A percentile compares a stretch with the other conserved stretches of the same genome.
These are phyloP conservation scores for Hyaloperonospora brassicae DNA, from an alignment of 352 stramenopile species.

Conservation along the genomic window DNA sequence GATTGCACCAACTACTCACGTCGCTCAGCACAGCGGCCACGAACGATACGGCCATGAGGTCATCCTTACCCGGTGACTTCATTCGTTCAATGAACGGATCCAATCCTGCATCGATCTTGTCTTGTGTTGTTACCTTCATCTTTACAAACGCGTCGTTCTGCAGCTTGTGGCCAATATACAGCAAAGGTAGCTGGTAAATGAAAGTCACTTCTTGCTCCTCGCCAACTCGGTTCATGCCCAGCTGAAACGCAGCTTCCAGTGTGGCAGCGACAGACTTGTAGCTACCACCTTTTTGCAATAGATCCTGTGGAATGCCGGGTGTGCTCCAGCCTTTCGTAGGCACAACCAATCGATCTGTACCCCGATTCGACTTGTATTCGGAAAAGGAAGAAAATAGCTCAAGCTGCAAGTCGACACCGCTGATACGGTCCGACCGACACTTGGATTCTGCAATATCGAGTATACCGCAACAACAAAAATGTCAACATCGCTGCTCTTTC, in stretches of 20 bases:
- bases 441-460: conserved; percentile 22
- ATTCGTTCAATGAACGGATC: conserved; percentile 53
- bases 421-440: conserved; percentile 32
- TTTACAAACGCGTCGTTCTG: conserved; percentile 38
- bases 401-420: conserved; percentile 38
- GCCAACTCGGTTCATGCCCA: conserved; percentile 29
- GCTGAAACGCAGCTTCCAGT: conserved; percentile 45
- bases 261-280: conserved; percentile 28
- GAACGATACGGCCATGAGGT: conserved; percentile 61
- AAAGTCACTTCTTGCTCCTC: conserved; percentile 48
- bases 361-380: conserved; percentile 37
- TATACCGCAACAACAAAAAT: not conserved
- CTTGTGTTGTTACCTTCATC: conserved; percentile 21
- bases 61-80: conserved; percentile 42
- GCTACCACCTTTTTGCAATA: conserved; percentile 29
- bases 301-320: conserved; percentile 31
- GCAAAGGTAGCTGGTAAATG: conserved; percentile 43
- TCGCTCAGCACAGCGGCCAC: conserved; percentile 60
- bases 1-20: conserved; percentile 49
- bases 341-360: conserved; percentile 31
- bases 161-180: conserved; percentile 44
- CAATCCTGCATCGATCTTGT: conserved; percentile 47
- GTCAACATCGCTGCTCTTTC: not conserved
- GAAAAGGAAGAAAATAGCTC: conserved; percentile 44
- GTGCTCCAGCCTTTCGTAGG: conserved; percentile 19